Base-by-base conservation (phyloP, 345 rosid genomes). In the Eucalyptus coolabah region DNA sequence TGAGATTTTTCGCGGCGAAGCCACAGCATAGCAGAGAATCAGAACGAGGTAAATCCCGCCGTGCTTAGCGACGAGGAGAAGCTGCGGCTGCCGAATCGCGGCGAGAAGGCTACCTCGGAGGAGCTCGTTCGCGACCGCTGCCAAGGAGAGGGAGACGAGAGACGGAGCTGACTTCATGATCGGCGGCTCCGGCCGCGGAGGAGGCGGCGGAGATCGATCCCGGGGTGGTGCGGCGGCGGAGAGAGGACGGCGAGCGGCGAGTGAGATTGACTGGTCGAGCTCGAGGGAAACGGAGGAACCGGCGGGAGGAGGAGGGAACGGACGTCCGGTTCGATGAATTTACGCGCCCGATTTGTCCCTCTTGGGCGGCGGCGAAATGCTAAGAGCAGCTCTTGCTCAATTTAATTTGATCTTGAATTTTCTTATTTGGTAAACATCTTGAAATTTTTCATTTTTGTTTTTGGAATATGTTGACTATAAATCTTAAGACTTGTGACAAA, bases 131-230 rank as follows among this genome's bases (percentile, higher is more conserved):
- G 91, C 94, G 89, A 93, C 86, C 21, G 93, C 93, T 30, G 89
- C 89, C 86, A 95, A 72, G 92, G 94, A 89, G 56, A 97, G 93
- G 87, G 93, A 94, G 86, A 93, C 85, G 89, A 97, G 90, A 40
- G 98, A 93, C 17, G 96, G 97, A 91, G 88, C 93, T 87, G 90
- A 87, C 88, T 63, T 89, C 98, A 94, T 97, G 89, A 11, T 50
- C 37, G 37, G 7, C 42, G 81, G 85, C 85, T 77, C 85, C 15
- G 47, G 85, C 85, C 13, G 30, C 63, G 13, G 9, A 5, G 85
- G 26, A 40, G 47, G 40, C 23, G 83, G 47, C 47, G 83, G 28
- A 21, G 83, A 77, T 4, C 83, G 47, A 21, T 77, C 26, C 44
- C 3, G 4, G 16, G 47, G 82, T 45, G 28, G 15, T 44, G 83